A percentile compares a stretch with the other conserved stretches of the same genome.
phyloP scores from a whole-genome alignment of 1,284 basidiomycete genomes.

The Caloboletus inedulis region DNA sequence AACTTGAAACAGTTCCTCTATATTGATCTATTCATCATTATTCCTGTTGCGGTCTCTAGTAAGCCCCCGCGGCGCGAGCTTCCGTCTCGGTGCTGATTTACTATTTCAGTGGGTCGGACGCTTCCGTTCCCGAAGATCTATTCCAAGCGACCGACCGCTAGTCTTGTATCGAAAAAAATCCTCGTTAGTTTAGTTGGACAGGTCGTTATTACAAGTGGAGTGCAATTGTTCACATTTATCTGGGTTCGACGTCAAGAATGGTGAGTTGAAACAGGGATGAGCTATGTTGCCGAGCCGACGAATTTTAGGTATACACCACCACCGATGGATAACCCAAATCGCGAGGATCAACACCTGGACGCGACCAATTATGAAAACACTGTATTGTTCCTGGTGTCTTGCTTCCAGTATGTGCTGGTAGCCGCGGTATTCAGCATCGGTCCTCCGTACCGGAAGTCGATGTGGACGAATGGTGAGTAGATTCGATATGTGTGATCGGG shows the following conservation, averaged over 20 bases:
- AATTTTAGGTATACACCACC: constrained; percentile 60
- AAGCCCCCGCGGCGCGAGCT: constrained; percentile 33
- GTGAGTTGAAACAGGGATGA: constrained; percentile 36
- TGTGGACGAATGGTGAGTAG: constrained; percentile 88
- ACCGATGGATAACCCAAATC: constrained; percentile 48
- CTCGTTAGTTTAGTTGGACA: constrained; percentile 93
- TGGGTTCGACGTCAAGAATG: constrained; percentile 87
- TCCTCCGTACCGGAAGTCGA: constrained; percentile 91
- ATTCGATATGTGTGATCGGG: background rate
- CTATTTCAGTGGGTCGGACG: constrained; percentile 82
- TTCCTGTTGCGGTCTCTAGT: constrained; percentile 95
- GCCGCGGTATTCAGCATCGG: constrained; percentile 98
- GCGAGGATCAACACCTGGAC: constrained; percentile 72
- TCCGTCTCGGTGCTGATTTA: constrained; percentile 11
- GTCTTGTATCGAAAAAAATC: constrained; percentile 94
- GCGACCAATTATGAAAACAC: constrained; percentile 96
- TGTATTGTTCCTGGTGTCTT: constrained; percentile 88
- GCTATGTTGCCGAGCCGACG: background rate
- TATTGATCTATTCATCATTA: constrained; percentile 97
- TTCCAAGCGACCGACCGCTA: constrained; percentile 92
- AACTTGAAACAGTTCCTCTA: constrained; percentile 75
- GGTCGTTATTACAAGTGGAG: constrained; percentile 79
- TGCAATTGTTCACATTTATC: constrained; percentile 87
- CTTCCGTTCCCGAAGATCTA: constrained; percentile 85
- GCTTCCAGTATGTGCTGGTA: constrained; percentile 97